phyloP scores from a whole-genome alignment of 2,329 filamentous ascomycete species.

The Cladosporium phlei region DNA sequence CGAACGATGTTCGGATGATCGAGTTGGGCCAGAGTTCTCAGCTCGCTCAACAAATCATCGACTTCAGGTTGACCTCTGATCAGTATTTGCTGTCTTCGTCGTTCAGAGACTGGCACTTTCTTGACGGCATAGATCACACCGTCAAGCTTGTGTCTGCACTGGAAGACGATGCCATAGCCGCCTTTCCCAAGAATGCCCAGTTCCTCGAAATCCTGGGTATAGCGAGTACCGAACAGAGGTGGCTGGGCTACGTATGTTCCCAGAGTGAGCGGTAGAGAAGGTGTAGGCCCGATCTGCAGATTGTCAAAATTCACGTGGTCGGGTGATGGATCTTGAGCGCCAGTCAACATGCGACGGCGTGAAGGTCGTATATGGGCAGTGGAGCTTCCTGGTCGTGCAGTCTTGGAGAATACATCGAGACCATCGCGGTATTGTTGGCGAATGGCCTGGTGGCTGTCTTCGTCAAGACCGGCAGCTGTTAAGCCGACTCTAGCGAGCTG shows the following conservation, averaged over 20 bases:
- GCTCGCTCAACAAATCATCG: conserved; percentile 55
- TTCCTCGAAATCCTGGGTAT: conserved; percentile 49
- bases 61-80: conserved; percentile 50
- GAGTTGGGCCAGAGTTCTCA: conserved; percentile 57
- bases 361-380: neutral
- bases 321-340: neutral
- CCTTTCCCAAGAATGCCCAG: conserved; percentile 57
- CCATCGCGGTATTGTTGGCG: conserved; percentile 36
- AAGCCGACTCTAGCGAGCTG: conserved; percentile 34
- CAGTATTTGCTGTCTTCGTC: conserved; percentile 48
- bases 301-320: neutral
- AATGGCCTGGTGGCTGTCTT: conserved; percentile 31
- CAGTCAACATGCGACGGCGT: neutral
- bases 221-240: conserved; percentile 35
- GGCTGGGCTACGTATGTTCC: conserved; percentile 5
- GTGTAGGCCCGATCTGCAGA: neutral
- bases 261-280: neutral
- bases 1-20: conserved; percentile 64
- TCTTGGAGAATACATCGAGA: conserved; percentile 25
- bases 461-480: conserved; percentile 35
- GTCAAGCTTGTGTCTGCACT: conserved; percentile 58
- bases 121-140: conserved; percentile 61
- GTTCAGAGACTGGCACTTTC: conserved; percentile 47
- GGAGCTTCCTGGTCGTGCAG: neutral
- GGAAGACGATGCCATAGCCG: conserved; percentile 61